A percentile compares a stretch with the other conserved stretches of the same genome.
Evolutionary conservation across 768 basidiomycete genomes (phyloP).

Genomic region (Podaxis carcinomalis): DNA sequence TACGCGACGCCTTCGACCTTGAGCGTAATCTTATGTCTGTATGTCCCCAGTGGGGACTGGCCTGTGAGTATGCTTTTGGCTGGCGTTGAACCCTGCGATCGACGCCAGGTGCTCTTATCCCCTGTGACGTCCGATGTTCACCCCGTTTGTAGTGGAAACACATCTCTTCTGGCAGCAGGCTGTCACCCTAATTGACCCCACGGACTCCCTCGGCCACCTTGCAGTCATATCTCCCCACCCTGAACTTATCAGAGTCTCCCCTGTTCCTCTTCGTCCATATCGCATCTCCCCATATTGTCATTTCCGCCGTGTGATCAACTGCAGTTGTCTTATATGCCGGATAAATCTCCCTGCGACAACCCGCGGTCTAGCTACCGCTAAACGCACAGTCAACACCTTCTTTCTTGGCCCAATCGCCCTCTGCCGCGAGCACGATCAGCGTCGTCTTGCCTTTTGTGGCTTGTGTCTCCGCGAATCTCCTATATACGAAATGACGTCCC

Average conservation of each 20-base stretch:
- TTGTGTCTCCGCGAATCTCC: constrained; percentile 66
- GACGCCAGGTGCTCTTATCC: no score
- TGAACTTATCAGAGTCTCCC: constrained; percentile 28
- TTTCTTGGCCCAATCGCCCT: constrained; percentile 43
- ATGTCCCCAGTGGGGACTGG: constrained; percentile 55
- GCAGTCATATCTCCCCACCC: constrained; percentile 40
- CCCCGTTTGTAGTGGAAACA: constrained; percentile 47
- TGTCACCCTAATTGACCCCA: constrained; percentile 55
- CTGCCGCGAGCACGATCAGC: constrained; percentile 64
- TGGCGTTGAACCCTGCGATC: no score
- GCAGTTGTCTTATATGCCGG: constrained; percentile 64
- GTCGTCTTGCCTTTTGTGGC: constrained; percentile 51
- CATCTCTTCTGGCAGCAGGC: constrained; percentile 73
- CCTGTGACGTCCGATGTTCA: no score
- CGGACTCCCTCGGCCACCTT: constrained; percentile 48
- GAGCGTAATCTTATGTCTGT: constrained; percentile 58
- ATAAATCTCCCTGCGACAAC: constrained; percentile 54
- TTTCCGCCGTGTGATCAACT: constrained; percentile 51
- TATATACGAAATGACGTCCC: constrained; percentile 26
- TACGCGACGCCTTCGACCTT: constrained; percentile 59
- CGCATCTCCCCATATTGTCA: constrained; percentile 53
- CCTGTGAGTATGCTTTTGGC: constrained; percentile 41
- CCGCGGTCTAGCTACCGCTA: constrained; percentile 47
- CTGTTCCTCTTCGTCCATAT: constrained; percentile 27
- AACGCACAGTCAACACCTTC: constrained; percentile 35